phyloP scores from a whole-genome alignment of 352 stramenopile genomes.

The Halophytophthora batemanensis region DNA sequence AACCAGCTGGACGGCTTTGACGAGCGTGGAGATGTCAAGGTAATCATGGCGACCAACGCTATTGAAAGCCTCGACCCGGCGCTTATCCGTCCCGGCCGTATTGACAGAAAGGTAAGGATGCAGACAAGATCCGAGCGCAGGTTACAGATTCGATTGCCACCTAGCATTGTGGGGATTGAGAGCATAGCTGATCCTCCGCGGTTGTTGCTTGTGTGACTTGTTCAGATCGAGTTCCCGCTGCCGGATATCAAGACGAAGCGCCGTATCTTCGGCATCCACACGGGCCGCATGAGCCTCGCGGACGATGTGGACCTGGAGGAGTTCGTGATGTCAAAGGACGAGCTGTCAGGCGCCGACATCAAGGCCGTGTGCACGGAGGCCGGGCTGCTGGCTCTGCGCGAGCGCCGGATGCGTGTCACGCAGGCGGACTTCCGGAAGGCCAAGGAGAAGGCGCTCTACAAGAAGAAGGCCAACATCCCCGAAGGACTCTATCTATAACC shows the following conservation, averaged over 20 bases:
- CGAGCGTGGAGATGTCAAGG: conserved; percentile 99
- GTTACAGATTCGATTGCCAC: neutral
- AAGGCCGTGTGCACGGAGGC: conserved; percentile 99
- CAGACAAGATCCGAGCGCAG: neutral
- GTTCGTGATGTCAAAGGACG: conserved; percentile 99
- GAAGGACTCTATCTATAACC: conserved; percentile 98
- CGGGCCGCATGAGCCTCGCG: conserved; percentile 95
- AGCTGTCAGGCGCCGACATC: conserved; percentile 99
- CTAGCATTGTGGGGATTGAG: neutral
- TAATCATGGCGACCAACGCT: conserved; percentile 99
- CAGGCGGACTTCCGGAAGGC: conserved; percentile 99
- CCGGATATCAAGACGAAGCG: conserved; percentile 99
- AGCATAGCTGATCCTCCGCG: conserved; percentile 3
- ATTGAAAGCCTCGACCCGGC: conserved; percentile 99
- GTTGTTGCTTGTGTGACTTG: conserved; percentile 1
- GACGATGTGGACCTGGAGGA: conserved; percentile 99
- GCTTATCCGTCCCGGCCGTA: conserved; percentile 98
- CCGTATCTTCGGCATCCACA: conserved; percentile 99
- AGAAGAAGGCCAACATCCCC: conserved; percentile 99
- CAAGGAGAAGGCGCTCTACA: conserved; percentile 99
- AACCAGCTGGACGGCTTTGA: conserved; percentile 99
- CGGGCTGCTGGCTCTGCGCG: conserved; percentile 97
- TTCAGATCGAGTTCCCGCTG: conserved; percentile 99
- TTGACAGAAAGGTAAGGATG: conserved; percentile 96
- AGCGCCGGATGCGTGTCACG: conserved; percentile 99